Conservation (phyloP, 495 filamentous ascomycete genomes). For the Apiosordaria backusii region DNA sequence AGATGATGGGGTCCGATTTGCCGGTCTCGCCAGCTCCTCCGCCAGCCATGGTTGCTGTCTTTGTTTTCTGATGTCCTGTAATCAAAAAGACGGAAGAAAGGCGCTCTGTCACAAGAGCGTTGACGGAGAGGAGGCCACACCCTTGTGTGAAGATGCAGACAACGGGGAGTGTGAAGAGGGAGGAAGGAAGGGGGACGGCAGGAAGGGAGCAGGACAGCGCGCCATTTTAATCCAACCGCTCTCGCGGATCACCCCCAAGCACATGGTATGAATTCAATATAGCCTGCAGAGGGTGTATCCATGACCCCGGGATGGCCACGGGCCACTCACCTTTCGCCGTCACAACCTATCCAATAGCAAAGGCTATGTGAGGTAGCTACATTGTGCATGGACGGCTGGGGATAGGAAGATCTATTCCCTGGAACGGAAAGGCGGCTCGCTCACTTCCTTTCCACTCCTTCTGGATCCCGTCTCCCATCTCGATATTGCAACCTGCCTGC, state of each 20-base stretch:
- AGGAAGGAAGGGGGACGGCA: not conserved
- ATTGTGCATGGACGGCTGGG: not conserved
- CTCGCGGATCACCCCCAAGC: constrained; percentile 4
- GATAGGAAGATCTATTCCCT: constrained; percentile 1
- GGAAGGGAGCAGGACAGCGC: not conserved
- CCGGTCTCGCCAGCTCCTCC: constrained; percentile 19
- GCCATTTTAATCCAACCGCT: constrained; percentile 8
- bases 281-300: constrained; percentile 7
- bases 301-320: constrained; percentile 7
- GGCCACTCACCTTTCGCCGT: not conserved
- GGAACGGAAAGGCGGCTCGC: not conserved
- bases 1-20: constrained; percentile 45
- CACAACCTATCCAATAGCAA: not conserved
- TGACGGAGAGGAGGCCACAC: not conserved
- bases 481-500: not conserved
- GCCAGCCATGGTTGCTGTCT: constrained; percentile 18
- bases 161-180: not conserved
- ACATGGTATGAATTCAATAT: not conserved
- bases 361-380: not conserved
- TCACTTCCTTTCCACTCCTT: not conserved
- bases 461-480: not conserved
- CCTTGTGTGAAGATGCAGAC: not conserved
- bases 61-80: not conserved
- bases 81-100: not conserved
- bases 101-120: not conserved